Evolutionary conservation across 352 stramenopile genomes (phyloP).

Genomic region (Pythium insidiosum): DNA sequence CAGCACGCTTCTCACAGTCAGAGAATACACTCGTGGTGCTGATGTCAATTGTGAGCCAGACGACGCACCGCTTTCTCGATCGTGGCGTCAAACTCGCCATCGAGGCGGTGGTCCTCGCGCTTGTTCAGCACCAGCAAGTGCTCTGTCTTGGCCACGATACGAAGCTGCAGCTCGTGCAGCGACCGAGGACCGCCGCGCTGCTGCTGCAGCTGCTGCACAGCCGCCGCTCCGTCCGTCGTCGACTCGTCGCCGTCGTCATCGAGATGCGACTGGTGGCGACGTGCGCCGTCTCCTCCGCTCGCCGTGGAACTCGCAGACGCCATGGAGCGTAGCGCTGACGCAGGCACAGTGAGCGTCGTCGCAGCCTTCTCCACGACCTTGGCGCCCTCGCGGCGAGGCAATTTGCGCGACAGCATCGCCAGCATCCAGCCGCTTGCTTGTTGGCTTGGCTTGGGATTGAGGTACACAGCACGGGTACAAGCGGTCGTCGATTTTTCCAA

Average conservation of each 20-base stretch:
- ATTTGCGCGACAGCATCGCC: constrained; percentile 10
- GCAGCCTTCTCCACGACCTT: constrained; percentile 14
- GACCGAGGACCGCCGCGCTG: constrained; percentile 41
- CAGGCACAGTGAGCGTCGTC: neutral
- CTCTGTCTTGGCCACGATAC: constrained; percentile 31
- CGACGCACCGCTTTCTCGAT: constrained; percentile 80
- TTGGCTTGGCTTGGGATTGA: too few relatives aligned
- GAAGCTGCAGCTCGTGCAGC: constrained; percentile 45
- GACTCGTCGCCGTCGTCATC: constrained; percentile 16
- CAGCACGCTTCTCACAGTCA: constrained; percentile 2
- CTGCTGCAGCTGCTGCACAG: neutral
- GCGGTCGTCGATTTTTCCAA: too few relatives aligned
- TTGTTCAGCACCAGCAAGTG: constrained; percentile 80
- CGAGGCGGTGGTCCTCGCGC: constrained; percentile 71
- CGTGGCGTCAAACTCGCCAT: constrained; percentile 83
- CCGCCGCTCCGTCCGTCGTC: constrained; percentile 1
- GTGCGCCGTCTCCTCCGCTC: constrained; percentile 13
- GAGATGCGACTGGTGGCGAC: constrained; percentile 47
- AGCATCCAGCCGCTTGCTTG: too few relatives aligned
- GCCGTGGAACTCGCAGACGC: constrained; percentile 4
- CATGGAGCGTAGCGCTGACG: too few relatives aligned
- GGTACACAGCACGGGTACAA: too few relatives aligned
- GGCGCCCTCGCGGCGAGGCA: constrained; percentile 15
- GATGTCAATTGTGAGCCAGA: too few relatives aligned
- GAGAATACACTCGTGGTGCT: neutral